phyloP scores from a whole-genome alignment of 2,329 filamentous ascomycete species.

The Nemania diffusa region DNA sequence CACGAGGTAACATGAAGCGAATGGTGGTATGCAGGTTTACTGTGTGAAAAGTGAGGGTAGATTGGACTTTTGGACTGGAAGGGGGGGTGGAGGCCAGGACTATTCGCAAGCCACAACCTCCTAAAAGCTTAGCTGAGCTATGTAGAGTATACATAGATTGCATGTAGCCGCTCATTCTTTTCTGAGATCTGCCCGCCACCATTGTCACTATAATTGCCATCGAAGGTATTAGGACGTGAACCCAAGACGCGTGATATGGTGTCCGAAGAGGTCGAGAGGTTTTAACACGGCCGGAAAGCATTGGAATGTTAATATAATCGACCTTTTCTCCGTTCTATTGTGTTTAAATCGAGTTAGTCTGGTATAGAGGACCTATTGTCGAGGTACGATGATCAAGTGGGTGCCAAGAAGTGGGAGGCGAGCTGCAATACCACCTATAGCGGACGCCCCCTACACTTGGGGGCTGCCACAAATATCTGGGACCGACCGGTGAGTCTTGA shows the following conservation, averaged over 20 bases:
- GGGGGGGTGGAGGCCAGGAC: slow-evolving; percentile 20
- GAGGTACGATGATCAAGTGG: neutral
- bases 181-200: slow-evolving; percentile 23
- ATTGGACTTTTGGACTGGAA: slow-evolving; percentile 13
- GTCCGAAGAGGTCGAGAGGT: neutral
- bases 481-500: slow-evolving; percentile 29
- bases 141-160: slow-evolving; percentile 15
- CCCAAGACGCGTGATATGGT: neutral
- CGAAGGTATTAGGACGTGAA: neutral
- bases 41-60: slow-evolving; percentile 5
- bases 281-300: neutral
- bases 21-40: neutral
- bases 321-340: neutral
- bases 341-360: neutral
- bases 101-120: slow-evolving; percentile 31
- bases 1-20: slow-evolving; percentile 28
- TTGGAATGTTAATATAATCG: neutral
- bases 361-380: neutral
- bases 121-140: slow-evolving; percentile 24
- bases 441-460: slow-evolving; percentile 23
- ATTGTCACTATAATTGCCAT: neutral
- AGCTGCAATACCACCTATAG: slow-evolving; percentile 25
- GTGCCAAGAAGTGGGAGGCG: slow-evolving; percentile 5
- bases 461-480: neutral
- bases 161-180: neutral